Conservation (phyloP, 169 alveolate genomes). For the Eimeria maxima region DNA sequence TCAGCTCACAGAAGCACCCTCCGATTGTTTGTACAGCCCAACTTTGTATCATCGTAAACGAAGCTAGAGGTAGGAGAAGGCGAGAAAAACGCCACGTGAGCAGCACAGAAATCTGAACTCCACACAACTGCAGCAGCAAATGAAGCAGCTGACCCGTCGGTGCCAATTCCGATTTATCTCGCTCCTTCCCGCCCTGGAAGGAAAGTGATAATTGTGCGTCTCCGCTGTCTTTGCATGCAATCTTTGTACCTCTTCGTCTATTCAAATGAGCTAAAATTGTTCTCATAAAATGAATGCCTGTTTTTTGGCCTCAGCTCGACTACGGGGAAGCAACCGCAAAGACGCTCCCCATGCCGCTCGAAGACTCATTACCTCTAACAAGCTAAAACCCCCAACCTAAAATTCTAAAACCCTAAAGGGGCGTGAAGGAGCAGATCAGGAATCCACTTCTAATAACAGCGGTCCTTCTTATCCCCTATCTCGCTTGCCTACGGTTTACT, state of each 20-base stretch:
- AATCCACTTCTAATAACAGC: not conserved
- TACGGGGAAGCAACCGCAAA: slow-evolving; percentile 39
- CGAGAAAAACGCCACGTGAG: not conserved
- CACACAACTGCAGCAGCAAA: not conserved
- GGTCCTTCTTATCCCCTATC: not conserved
- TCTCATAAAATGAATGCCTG: not conserved
- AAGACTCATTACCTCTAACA: not conserved
- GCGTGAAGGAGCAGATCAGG: not conserved
- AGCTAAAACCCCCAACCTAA: not conserved
- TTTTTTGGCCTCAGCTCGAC: slow-evolving; percentile 20
- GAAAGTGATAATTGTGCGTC: slow-evolving; percentile 48
- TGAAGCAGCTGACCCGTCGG: not conserved
- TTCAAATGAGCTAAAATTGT: not conserved
- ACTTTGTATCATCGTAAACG: slow-evolving; percentile 26
- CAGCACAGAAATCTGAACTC: not conserved
- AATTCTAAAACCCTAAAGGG: not conserved
- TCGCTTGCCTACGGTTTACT: not conserved
- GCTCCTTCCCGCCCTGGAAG: slow-evolving; percentile 53
- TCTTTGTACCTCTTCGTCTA: not conserved
- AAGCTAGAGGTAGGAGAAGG: slow-evolving; percentile 4
- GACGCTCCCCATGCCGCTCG: slow-evolving; percentile 1
- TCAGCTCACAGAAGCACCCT: not conserved
- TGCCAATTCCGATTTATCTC: slow-evolving; percentile 41
- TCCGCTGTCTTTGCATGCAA: not conserved
- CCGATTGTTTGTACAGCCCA: slow-evolving; percentile 27